Conservation (phyloP, 2,329 filamentous ascomycete species). For the Hypoxylon sp. region DNA sequence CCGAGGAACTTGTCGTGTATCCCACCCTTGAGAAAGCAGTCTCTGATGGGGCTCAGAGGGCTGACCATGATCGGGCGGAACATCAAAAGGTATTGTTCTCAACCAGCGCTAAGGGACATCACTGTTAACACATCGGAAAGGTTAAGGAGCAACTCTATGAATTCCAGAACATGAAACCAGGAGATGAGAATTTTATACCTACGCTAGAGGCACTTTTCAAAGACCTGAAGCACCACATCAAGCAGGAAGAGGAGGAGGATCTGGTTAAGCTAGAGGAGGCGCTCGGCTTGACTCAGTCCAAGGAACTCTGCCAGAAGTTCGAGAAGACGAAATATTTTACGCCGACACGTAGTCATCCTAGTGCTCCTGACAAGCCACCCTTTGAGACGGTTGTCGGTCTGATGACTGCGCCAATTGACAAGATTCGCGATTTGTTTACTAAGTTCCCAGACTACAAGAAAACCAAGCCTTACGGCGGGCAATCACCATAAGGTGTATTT, state of each 20-base stretch:
- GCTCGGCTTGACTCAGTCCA: constrained; percentile 52
- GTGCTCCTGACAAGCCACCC: constrained; percentile 61
- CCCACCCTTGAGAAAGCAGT: constrained; percentile 61
- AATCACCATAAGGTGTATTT: constrained; percentile 14
- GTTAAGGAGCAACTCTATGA: constrained; percentile 62
- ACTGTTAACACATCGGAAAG: constrained; percentile 50
- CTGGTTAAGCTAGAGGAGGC: constrained; percentile 59
- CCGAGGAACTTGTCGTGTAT: constrained; percentile 65
- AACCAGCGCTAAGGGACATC: no score
- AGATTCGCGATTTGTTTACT: constrained; percentile 65
- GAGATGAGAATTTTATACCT: constrained; percentile 58
- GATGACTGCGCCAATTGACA: constrained; percentile 67
- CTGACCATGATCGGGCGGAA: constrained; percentile 57
- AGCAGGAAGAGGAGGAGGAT: constrained; percentile 61
- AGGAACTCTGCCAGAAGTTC: constrained; percentile 58
- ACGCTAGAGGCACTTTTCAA: constrained; percentile 60
- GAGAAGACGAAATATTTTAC: constrained; percentile 63
- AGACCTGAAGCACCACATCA: constrained; percentile 59
- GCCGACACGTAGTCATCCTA: constrained; percentile 61
- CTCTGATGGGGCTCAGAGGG: constrained; percentile 55
- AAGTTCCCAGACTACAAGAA: constrained; percentile 61
- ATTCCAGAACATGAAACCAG: constrained; percentile 60
- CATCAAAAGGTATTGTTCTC: constrained; percentile 40
- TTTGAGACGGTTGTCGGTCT: constrained; percentile 66
- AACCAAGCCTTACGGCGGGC: constrained; percentile 21